These are phyloP conservation scores for Penicillium sp. DNA, from an alignment of 2,329 filamentous ascomycete species.

Conservation along the genomic window DNA sequence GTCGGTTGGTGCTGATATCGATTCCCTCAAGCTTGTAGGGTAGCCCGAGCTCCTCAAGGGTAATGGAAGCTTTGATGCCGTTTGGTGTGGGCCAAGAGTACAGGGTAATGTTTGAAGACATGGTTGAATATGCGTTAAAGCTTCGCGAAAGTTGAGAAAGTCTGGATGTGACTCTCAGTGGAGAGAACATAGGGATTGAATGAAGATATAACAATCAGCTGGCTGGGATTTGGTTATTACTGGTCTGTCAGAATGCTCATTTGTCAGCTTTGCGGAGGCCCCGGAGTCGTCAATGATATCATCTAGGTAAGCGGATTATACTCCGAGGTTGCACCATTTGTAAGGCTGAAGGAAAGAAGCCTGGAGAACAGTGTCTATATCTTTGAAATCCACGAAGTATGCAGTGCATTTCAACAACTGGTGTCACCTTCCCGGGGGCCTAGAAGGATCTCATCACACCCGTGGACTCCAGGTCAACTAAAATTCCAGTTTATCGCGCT, in stretches of 20 bases:
- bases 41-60: constrained; percentile 40
- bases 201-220: background rate
- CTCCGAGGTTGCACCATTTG: background rate
- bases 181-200: background rate
- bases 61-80: constrained; percentile 41
- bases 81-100: constrained; percentile 36
- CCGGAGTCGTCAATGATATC: background rate
- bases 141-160: constrained; percentile 7
- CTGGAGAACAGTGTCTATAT: background rate
- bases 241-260: background rate
- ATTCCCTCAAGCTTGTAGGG: constrained; percentile 39
- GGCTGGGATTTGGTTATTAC: background rate
- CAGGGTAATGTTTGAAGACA: constrained; percentile 32
- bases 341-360: background rate
- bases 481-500: too few relatives aligned
- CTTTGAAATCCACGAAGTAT: background rate
- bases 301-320: background rate
- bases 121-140: constrained; percentile 17
- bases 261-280: constrained; percentile 6
- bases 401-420: too few relatives aligned
- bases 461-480: too few relatives aligned
- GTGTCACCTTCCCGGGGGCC: too few relatives aligned
- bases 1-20: constrained; percentile 46
- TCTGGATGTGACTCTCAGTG: constrained; percentile 12
- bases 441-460: too few relatives aligned